These are phyloP conservation scores for Mycena galopus DNA, from an alignment of 768 basidiomycete species.

Conservation along the genomic window DNA sequence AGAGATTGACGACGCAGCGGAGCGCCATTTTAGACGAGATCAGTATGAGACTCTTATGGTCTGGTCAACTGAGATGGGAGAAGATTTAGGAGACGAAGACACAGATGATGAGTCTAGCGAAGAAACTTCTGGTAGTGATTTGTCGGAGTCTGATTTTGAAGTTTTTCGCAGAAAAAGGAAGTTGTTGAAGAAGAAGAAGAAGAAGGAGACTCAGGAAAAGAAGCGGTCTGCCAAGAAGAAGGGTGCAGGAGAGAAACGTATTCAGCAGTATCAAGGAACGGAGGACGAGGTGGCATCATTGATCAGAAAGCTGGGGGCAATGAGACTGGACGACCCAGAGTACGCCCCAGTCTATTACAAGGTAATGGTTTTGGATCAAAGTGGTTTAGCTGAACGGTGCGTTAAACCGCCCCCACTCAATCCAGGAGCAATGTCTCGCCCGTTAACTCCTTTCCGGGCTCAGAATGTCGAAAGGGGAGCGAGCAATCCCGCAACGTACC, in stretches of 20 bases:
- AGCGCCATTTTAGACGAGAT: background rate
- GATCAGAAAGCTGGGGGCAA: conserved; percentile 25
- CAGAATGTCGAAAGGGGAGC: background rate
- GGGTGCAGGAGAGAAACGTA: background rate
- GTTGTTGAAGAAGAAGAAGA: conserved; percentile 16
- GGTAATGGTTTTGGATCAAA: background rate
- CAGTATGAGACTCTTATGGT: no score
- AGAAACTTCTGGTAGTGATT: background rate
- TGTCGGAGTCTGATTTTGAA: conserved; percentile 14
- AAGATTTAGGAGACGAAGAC: no score
- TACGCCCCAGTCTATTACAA: no score
- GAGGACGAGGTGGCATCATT: conserved; percentile 20
- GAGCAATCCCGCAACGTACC: background rate
- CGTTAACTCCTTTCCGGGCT: no score
- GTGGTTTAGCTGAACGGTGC: background rate
- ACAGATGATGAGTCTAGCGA: conserved; percentile 13
- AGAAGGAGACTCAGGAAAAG: conserved; percentile 8
- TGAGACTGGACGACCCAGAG: conserved; percentile 27
- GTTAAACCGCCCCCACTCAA: background rate
- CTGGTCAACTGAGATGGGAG: no score
- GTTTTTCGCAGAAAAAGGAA: background rate
- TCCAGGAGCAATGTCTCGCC: background rate
- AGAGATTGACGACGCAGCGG: background rate
- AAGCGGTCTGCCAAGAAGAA: background rate
- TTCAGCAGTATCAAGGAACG: background rate